Percentiles rank a stretch among this genome's conserved stretches.
Conservation (phyloP, 108 stramenopile species). For the Stephanodiscus triporus region DNA sequence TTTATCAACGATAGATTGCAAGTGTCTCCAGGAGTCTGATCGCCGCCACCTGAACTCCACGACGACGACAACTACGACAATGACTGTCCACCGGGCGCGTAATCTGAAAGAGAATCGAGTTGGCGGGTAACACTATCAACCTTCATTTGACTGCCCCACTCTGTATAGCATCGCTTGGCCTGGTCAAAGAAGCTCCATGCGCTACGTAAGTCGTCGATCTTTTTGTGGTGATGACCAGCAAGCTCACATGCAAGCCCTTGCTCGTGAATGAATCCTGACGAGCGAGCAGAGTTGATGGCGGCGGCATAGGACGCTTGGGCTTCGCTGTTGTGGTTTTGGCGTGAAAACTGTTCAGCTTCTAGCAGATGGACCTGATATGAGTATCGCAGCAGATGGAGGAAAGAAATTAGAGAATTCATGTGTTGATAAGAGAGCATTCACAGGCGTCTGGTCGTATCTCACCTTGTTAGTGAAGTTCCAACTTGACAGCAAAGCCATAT, state of each 20-base stretch:
- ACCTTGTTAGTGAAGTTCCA: too few species aligned
- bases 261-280: conserved; percentile 28
- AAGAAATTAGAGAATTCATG: too few species aligned
- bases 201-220: background rate
- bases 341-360: conserved; percentile 26
- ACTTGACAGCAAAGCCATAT: too few species aligned
- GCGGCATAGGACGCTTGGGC: conserved; percentile 20
- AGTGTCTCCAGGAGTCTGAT: too few species aligned
- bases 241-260: conserved; percentile 33
- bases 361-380: conserved; percentile 9
- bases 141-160: conserved; percentile 30
- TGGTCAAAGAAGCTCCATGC: conserved; percentile 20
- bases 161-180: conserved; percentile 24
- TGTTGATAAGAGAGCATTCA: too few species aligned
- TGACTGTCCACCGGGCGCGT: too few species aligned
- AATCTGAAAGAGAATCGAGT: too few species aligned
- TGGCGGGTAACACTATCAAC: background rate
- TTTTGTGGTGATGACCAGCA: conserved; percentile 20
- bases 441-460: background rate
- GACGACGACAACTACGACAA: too few species aligned
- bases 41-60: too few species aligned
- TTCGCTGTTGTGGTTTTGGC: conserved; percentile 6
- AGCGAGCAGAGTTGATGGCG: conserved; percentile 19
- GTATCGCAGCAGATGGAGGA: background rate
- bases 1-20: too few species aligned